Conservation (phyloP, 2,329 filamentous ascomycete species). For the Pseudocercospora fijiensis region DNA sequence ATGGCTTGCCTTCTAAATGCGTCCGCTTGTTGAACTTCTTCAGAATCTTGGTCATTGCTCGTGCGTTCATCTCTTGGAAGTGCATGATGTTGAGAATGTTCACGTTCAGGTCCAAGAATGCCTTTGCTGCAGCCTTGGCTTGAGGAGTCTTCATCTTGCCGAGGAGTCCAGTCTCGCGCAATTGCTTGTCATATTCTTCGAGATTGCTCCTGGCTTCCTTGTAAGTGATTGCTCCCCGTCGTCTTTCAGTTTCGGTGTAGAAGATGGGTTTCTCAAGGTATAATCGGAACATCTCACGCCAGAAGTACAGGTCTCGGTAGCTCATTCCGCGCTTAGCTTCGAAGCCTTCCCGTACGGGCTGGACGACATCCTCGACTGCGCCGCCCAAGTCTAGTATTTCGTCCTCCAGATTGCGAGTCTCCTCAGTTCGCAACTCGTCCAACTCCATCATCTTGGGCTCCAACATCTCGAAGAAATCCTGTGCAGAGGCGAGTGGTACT, state of each 20-base stretch:
- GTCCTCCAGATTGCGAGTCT: constrained; percentile 62
- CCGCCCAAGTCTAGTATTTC: constrained; percentile 65
- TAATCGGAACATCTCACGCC: constrained; percentile 78
- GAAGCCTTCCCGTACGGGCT: constrained; percentile 57
- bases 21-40: constrained; percentile 94
- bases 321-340: constrained; percentile 36
- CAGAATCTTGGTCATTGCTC: constrained; percentile 76
- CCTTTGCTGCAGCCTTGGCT: constrained; percentile 63
- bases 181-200: constrained; percentile 68
- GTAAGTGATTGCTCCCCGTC: constrained; percentile 67
- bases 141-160: constrained; percentile 64
- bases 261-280: constrained; percentile 80
- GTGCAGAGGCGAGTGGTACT: constrained; percentile 73
- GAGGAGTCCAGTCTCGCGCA: constrained; percentile 60
- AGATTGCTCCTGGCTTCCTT: constrained; percentile 66
- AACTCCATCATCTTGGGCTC: constrained; percentile 69
- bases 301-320: constrained; percentile 63
- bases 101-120: constrained; percentile 71
- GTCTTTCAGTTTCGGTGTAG: constrained; percentile 72
- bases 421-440: constrained; percentile 64
- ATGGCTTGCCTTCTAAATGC: constrained; percentile 57
- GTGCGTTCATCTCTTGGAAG: constrained; percentile 80
- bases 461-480: constrained; percentile 75
- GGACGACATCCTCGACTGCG: constrained; percentile 63
- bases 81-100: constrained; percentile 75